Percentiles rank a stretch among this genome's conserved stretches.
Conservation (phyloP, 164 flowering plant genomes). For the Stephania japonica region DNA sequence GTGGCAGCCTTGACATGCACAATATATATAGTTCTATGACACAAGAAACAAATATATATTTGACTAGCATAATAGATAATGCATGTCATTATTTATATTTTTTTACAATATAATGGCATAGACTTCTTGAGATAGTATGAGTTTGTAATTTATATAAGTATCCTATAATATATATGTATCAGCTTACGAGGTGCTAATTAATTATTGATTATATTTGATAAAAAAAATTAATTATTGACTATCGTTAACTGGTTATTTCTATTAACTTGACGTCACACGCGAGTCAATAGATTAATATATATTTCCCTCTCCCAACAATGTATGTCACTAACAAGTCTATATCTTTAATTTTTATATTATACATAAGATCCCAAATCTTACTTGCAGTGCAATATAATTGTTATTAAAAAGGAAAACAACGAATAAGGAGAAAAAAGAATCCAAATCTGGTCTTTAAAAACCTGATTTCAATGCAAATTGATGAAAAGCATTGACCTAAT, state of each 20-base stretch:
- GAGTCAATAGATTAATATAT: neutral
- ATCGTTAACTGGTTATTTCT: neutral
- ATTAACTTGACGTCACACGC: neutral
- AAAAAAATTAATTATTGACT: neutral
- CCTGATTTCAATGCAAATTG: neutral
- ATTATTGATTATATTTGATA: neutral
- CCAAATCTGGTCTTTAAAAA: neutral
- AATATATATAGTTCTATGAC: neutral
- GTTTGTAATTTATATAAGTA: too few relatives aligned
- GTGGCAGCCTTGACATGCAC: neutral
- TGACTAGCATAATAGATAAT: too few relatives aligned
- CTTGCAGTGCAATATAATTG: neutral
- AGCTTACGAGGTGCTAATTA: neutral
- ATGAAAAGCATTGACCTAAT: conserved; percentile 3
- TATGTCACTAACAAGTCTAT: conserved; percentile 6
- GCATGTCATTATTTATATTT: neutral
- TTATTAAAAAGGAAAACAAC: neutral
- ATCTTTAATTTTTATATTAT: neutral
- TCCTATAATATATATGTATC: neutral
- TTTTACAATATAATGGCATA: neutral
- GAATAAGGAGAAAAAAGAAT: neutral
- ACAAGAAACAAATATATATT: too few relatives aligned
- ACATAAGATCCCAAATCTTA: conserved; percentile 10
- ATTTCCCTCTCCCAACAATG: conserved; percentile 2
- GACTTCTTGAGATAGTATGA: conserved; percentile 7